A percentile compares a stretch with the other conserved stretches of the same genome.
Conservation (phyloP, 495 filamentous ascomycete genomes). For the Podospora comata region DNA sequence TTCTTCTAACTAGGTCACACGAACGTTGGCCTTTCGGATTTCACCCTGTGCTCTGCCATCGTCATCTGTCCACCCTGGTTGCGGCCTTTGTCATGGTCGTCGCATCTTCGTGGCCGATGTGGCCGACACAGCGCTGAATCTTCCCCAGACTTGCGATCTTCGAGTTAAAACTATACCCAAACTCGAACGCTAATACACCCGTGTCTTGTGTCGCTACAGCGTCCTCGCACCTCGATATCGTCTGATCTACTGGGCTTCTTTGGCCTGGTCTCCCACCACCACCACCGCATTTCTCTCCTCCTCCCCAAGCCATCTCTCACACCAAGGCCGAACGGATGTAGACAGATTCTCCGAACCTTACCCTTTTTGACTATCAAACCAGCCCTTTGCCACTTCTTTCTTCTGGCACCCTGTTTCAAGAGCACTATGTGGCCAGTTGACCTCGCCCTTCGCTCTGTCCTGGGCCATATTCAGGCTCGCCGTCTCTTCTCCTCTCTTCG, state of each 20-base stretch:
- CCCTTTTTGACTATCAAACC: neutral
- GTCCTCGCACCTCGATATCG: neutral
- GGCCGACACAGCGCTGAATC: conserved; percentile 9
- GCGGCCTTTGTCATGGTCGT: conserved; percentile 4
- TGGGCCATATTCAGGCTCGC: neutral
- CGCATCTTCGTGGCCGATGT: neutral
- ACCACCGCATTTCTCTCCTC: neutral
- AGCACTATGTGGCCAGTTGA: conserved; percentile 31
- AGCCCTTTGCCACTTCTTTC: conserved; percentile 28
- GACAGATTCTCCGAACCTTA: neutral
- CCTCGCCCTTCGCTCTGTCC: conserved; percentile 33
- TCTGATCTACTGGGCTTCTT: neutral
- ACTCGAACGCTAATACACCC: neutral
- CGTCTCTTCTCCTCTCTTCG: neutral
- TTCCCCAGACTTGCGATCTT: neutral
- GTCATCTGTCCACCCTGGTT: neutral
- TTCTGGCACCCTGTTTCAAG: conserved; percentile 39
- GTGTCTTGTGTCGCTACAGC: neutral
- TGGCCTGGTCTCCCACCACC: neutral
- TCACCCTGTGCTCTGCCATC: neutral
- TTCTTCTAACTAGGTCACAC: neutral
- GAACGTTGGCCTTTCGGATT: neutral
- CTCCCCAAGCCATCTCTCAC: neutral
- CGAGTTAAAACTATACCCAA: neutral
- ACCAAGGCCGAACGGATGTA: neutral